Conservation (phyloP, 495 filamentous ascomycete species). For the Emericellopsis terricola region DNA sequence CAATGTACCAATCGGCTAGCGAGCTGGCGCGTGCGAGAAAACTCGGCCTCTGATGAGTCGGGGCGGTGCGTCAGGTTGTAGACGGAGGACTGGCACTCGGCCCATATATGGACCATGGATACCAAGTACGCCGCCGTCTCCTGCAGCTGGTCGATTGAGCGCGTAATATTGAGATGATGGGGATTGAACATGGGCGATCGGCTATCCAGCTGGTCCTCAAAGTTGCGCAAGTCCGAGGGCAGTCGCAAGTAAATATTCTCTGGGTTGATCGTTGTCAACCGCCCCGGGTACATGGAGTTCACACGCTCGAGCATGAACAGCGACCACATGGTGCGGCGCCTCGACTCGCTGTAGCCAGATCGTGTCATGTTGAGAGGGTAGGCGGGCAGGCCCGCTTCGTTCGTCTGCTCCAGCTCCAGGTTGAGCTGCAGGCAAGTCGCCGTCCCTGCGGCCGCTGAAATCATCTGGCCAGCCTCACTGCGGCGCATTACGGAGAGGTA, state of each 20-base stretch:
- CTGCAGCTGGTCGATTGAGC: slow-evolving; percentile 8
- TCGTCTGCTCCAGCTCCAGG: slow-evolving; percentile 35
- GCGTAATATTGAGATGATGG: slow-evolving; percentile 9
- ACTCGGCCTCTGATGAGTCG: slow-evolving; percentile 13
- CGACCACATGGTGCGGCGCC: slow-evolving; percentile 50
- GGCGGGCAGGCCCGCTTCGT: slow-evolving; percentile 20
- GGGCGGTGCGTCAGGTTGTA: slow-evolving; percentile 35
- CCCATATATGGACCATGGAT: slow-evolving; percentile 43
- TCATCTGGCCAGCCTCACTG: slow-evolving; percentile 39
- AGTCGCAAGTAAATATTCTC: slow-evolving; percentile 45
- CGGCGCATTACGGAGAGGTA: slow-evolving; percentile 38
- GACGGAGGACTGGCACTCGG: slow-evolving; percentile 39
- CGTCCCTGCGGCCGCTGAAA: slow-evolving; percentile 37
- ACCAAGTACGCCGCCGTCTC: slow-evolving; percentile 43
- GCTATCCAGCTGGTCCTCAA: slow-evolving; percentile 34
- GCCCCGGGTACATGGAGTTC: slow-evolving; percentile 34
- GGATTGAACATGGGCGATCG: slow-evolving; percentile 39
- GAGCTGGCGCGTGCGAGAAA: slow-evolving; percentile 33
- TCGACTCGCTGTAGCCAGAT: slow-evolving; percentile 41
- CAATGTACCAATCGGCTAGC: slow-evolving; percentile 32
- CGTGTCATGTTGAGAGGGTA: slow-evolving; percentile 40
- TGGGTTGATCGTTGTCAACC: slow-evolving; percentile 21
- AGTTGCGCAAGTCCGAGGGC: slow-evolving; percentile 37
- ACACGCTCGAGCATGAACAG: slow-evolving; percentile 45
- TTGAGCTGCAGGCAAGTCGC: slow-evolving; percentile 40